These are phyloP conservation scores for Calocybe gambosa DNA, from an alignment of 1,284 basidiomycete genomes.

Conservation along the genomic window DNA sequence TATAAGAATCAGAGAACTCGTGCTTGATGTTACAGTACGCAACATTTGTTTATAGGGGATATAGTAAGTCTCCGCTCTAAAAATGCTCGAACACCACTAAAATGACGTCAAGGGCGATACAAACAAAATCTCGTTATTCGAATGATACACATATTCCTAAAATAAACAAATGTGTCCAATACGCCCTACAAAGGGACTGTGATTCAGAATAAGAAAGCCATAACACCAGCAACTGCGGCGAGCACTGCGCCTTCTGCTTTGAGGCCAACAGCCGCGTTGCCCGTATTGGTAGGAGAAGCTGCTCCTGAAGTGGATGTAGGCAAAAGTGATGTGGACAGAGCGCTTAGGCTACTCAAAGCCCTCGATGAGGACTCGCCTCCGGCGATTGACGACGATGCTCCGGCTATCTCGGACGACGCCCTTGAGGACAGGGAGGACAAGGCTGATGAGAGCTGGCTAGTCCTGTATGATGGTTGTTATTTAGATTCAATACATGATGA, in stretches of 20 bases:
- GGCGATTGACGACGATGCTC: not conserved
- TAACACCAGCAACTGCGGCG: slow-evolving; percentile 12
- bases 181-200: too few species aligned
- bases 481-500: not conserved
- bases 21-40: too few species aligned
- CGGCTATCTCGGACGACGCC: not conserved
- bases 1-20: too few species aligned
- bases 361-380: not conserved
- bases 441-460: not conserved
- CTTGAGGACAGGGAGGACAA: not conserved
- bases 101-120: too few species aligned
- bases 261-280: slow-evolving; percentile 10
- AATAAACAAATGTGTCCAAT: too few species aligned
- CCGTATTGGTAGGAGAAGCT: slow-evolving; percentile 5
- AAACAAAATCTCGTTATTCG: too few species aligned
- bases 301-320: not conserved
- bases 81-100: too few species aligned
- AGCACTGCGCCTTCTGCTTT: slow-evolving; percentile 12
- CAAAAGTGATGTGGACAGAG: not conserved
- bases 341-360: not conserved
- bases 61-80: too few species aligned
- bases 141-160: too few species aligned
- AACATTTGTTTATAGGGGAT: too few species aligned
- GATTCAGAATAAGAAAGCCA: slow-evolving; percentile 12
- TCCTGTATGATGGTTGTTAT: not conserved